Percentiles rank a stretch among this genome's conserved stretches.
phyloP scores from a whole-genome alignment of 805 yeast genomes.

The Candida multigemmis region DNA sequence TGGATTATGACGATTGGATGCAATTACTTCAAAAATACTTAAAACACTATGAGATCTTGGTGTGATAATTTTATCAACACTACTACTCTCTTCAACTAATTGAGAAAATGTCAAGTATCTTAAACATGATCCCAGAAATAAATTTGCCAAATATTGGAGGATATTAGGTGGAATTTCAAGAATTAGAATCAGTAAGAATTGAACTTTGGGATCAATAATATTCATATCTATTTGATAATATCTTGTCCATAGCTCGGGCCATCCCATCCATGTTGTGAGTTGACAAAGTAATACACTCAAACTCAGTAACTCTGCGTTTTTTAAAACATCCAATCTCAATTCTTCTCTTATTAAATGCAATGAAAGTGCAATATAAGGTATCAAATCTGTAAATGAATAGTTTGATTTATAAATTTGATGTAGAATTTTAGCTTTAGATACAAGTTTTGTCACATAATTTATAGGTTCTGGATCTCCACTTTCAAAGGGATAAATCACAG shows the following conservation, averaged over 20 bases:
- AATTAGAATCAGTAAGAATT: constrained; percentile 36
- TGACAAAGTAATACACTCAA: constrained; percentile 53
- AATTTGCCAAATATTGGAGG: constrained; percentile 44
- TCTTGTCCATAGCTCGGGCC: constrained; percentile 59
- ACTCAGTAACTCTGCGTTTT: constrained; percentile 19
- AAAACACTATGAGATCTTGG: constrained; percentile 58
- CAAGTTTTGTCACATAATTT: constrained; percentile 20
- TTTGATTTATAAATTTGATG: constrained; percentile 16
- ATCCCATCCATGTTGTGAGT: constrained; percentile 58
- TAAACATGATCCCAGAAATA: constrained; percentile 32
- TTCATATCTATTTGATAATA: constrained; percentile 38
- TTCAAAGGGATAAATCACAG: constrained; percentile 40
- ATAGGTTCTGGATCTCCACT: constrained; percentile 7
- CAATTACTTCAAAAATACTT: constrained; percentile 52
- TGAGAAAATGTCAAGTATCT: constrained; percentile 62
- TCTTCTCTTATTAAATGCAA: constrained; percentile 79
- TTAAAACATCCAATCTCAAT: constrained; percentile 44
- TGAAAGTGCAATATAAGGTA: constrained; percentile 57
- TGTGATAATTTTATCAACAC: constrained; percentile 49
- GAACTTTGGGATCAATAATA: constrained; percentile 27
- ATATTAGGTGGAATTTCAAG: constrained; percentile 54
- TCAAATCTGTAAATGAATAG: constrained; percentile 40
- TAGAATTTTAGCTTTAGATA: constrained; percentile 21
- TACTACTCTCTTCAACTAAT: constrained; percentile 52
- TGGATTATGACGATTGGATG: constrained; percentile 43